These are phyloP conservation scores for Hamamelis virginiana DNA, from an alignment of 164 flowering plant genomes.

Conservation along the genomic window DNA sequence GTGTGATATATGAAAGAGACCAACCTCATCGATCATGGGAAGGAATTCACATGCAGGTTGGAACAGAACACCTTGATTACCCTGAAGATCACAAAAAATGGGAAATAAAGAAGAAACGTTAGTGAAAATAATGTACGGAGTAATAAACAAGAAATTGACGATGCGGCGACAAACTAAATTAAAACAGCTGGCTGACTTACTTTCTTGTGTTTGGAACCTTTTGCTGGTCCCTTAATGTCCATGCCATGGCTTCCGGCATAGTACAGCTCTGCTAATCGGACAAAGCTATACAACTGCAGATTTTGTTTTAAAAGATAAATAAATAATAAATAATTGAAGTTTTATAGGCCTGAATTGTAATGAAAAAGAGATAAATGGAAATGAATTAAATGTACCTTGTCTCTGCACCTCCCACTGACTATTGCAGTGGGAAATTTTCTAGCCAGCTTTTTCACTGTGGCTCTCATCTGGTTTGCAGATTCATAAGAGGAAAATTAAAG, in stretches of 20 bases:
- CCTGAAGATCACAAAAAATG: constrained; percentile 23
- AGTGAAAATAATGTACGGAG: no score
- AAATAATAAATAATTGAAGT: neutral
- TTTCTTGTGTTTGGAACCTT: constrained; percentile 42
- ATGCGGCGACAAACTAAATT: neutral
- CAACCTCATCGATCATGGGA: constrained; percentile 65
- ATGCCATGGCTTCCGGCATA: constrained; percentile 78
- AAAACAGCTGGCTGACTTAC: constrained; percentile 19
- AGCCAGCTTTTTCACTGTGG: constrained; percentile 57
- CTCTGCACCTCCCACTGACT: constrained; percentile 79
- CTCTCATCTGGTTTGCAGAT: constrained; percentile 53
- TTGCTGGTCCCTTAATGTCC: constrained; percentile 69
- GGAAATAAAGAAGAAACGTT: neutral
- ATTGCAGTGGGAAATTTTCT: constrained; percentile 79
- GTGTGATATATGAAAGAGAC: no score
- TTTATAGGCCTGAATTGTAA: neutral
- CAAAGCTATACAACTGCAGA: constrained; percentile 46
- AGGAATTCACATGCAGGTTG: constrained; percentile 69
- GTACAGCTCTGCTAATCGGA: constrained; percentile 58
- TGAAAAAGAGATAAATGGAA: neutral
- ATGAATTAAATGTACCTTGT: constrained; percentile 52
- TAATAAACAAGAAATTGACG: neutral
- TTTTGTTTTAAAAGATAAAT: neutral
- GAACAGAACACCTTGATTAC: constrained; percentile 32
- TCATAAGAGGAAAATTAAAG: neutral